These are phyloP conservation scores for Ganoderma multipileum DNA, from an alignment of 1,284 basidiomycete genomes.

Conservation along the genomic window DNA sequence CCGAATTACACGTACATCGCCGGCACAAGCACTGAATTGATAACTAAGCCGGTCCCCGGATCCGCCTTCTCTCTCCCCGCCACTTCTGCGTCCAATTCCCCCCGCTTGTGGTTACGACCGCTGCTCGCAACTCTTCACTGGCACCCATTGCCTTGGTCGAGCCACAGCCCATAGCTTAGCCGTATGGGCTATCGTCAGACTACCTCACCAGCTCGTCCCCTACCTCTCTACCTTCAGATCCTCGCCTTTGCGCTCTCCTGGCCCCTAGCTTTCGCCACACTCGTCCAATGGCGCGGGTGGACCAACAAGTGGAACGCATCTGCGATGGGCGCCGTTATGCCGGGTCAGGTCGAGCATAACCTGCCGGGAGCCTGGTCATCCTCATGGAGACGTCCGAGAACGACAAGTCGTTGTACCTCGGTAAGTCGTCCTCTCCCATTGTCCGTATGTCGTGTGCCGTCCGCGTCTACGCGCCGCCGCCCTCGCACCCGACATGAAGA, in stretches of 20 bases:
- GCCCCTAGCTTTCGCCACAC: constrained; percentile 20
- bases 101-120: background rate
- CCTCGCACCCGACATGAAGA: too few species aligned
- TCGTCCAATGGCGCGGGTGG: constrained; percentile 19
- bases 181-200: background rate
- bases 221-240: constrained; percentile 19
- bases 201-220: constrained; percentile 25
- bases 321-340: constrained; percentile 31
- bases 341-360: constrained; percentile 27
- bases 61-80: background rate
- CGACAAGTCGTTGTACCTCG: constrained; percentile 22
- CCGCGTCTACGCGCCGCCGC: too few species aligned
- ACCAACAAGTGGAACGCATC: constrained; percentile 28
- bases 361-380: constrained; percentile 34
- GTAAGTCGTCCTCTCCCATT: constrained; percentile 26
- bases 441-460: too few species aligned
- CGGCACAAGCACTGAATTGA: too few species aligned
- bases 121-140: background rate
- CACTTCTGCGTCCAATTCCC: background rate
- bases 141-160: too few species aligned
- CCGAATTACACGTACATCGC: too few species aligned
- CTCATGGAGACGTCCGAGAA: constrained; percentile 18
- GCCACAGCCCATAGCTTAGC: too few species aligned
- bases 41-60: background rate
- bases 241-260: constrained; percentile 22